Percentiles rank a stretch among this genome's conserved stretches.
These are phyloP conservation scores for Terana coerulea DNA, from an alignment of 768 basidiomycete species.

Conservation along the genomic window DNA sequence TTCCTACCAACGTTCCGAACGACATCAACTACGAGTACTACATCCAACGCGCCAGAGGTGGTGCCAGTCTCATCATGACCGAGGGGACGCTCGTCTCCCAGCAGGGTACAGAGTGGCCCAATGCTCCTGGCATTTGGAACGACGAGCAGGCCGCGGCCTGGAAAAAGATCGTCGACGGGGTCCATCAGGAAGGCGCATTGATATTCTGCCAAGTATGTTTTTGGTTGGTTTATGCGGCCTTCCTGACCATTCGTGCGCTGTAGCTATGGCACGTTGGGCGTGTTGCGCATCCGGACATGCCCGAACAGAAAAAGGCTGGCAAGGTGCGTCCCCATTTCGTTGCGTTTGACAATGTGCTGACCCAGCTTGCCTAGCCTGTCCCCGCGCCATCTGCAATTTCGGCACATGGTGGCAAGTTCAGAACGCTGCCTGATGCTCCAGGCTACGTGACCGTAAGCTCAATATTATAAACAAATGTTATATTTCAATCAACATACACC, in stretches of 20 bases:
- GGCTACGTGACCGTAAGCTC: constrained; percentile 5
- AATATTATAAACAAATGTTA: background rate
- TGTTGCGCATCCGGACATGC: constrained; percentile 3
- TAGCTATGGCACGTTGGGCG: constrained; percentile 9
- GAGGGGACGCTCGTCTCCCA: constrained; percentile 54
- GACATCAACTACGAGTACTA: constrained; percentile 43
- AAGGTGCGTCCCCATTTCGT: background rate
- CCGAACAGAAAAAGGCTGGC: constrained; percentile 4
- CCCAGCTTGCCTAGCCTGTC: too few relatives aligned
- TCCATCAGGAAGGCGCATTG: background rate
- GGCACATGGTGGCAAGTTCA: constrained; percentile 6
- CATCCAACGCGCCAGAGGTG: constrained; percentile 38
- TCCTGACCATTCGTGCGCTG: background rate
- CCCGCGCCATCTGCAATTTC: constrained; percentile 8
- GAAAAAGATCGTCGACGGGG: constrained; percentile 34
- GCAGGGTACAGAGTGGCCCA: constrained; percentile 42
- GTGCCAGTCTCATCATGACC: constrained; percentile 52
- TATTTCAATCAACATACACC: background rate
- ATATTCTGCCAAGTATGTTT: constrained; percentile 8
- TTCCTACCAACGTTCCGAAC: constrained; percentile 31
- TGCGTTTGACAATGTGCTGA: background rate
- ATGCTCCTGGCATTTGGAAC: constrained; percentile 63
- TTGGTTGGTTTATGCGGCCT: background rate
- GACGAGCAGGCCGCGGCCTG: constrained; percentile 52
- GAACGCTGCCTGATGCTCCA: constrained; percentile 2